These are phyloP conservation scores for Rhododendron vialii DNA, from an alignment of 148 eudicot genomes.

Conservation along the genomic window DNA sequence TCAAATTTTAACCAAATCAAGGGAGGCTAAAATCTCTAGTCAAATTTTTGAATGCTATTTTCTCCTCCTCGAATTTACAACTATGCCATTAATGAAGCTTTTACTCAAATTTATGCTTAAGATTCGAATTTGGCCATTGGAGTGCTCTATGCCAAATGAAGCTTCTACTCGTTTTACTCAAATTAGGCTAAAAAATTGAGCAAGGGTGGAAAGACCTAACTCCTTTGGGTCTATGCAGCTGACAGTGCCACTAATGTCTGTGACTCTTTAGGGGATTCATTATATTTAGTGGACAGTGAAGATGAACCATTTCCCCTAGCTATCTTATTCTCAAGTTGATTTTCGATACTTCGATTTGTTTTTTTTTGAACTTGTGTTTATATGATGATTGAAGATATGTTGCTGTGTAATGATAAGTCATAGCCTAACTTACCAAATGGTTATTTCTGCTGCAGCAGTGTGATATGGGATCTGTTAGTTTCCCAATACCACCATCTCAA, in stretches of 20 bases:
- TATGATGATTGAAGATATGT: no score
- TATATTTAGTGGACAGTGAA: neutral
- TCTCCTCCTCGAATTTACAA: no score
- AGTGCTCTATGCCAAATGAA: no score
- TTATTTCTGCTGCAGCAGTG: slow-evolving; percentile 18
- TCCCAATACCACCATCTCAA: slow-evolving; percentile 26
- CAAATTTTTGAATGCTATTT: no score
- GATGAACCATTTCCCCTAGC: neutral
- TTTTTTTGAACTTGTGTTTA: neutral
- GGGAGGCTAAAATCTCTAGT: no score
- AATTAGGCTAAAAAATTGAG: no score
- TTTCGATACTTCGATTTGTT: neutral
- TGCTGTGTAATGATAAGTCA: neutral
- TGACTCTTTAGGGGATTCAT: neutral
- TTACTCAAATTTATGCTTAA: no score
- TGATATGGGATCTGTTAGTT: slow-evolving; percentile 15
- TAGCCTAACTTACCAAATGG: neutral
- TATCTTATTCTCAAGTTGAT: neutral
- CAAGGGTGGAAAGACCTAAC: no score
- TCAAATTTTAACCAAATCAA: no score
- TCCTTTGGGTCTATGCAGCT: neutral
- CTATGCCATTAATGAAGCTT: no score
- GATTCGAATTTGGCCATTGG: no score
- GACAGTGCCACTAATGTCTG: neutral
- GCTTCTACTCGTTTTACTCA: no score